Percentiles rank a stretch among this genome's conserved stretches.
These are phyloP conservation scores for Pyricularia pennisetigena DNA, from an alignment of 2,329 filamentous ascomycete genomes.

Conservation along the genomic window DNA sequence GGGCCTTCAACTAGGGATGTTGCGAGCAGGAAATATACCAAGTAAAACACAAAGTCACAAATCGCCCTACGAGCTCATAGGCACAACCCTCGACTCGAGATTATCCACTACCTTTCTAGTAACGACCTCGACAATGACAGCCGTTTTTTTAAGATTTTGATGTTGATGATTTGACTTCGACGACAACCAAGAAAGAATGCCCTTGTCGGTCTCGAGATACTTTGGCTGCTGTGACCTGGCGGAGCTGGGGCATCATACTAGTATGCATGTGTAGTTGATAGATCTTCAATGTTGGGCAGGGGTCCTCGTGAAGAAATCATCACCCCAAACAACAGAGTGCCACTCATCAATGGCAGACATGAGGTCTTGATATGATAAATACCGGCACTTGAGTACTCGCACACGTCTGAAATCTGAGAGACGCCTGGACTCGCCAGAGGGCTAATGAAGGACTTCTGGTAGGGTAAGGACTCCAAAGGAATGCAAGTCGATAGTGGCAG, in stretches of 20 bases:
- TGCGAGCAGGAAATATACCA: neutral
- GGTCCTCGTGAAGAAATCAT: neutral
- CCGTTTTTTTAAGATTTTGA: no score
- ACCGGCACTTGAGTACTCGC: neutral
- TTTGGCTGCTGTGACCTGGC: conserved; percentile 2
- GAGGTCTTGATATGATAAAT: neutral
- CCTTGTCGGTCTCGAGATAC: neutral
- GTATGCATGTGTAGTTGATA: neutral
- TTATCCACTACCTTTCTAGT: conserved; percentile 22
- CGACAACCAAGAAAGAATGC: conserved; percentile 4
- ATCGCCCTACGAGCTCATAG: conserved; percentile 25
- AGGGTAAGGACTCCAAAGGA: neutral
- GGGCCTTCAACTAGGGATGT: no score
- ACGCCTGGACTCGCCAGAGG: neutral
- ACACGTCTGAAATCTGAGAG: neutral
- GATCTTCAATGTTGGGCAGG: neutral
- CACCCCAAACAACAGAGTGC: neutral
- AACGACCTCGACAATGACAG: no score
- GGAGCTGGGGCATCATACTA: conserved; percentile 1
- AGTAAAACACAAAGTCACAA: conserved; percentile 9
- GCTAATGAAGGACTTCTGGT: neutral
- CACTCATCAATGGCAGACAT: neutral
- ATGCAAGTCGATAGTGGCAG: neutral
- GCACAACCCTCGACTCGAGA: conserved; percentile 20
- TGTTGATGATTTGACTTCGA: neutral